Evolutionary conservation across 495 filamentous ascomycete species (phyloP).

Genomic region (Aspergillus leporis): DNA sequence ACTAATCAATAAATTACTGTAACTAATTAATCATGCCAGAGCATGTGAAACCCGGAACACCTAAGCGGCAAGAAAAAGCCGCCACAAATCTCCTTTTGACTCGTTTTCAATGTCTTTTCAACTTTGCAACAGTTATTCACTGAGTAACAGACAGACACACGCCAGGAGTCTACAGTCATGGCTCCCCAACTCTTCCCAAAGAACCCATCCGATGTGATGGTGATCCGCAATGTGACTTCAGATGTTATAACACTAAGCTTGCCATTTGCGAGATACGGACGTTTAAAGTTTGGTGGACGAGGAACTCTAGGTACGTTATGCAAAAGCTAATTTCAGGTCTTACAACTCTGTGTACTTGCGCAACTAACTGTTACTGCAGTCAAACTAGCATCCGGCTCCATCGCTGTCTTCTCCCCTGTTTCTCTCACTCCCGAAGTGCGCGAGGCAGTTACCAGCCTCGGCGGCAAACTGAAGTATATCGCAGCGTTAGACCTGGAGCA

Average conservation of each 20-base stretch:
- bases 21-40: no score
- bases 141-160: neutral
- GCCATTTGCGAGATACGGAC: slow-evolving; percentile 82
- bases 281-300: slow-evolving; percentile 78
- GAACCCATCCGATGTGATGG: slow-evolving; percentile 77
- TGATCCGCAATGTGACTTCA: slow-evolving; percentile 79
- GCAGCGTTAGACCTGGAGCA: slow-evolving; percentile 87
- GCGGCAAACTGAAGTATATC: slow-evolving; percentile 76
- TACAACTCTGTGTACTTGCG: neutral
- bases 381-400: slow-evolving; percentile 67
- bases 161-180: slow-evolving; percentile 10
- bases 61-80: no score
- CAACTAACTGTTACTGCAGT: slow-evolving; percentile 50
- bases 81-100: no score
- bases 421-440: slow-evolving; percentile 77
- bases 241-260: slow-evolving; percentile 79
- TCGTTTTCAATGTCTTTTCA: no score
- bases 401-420: slow-evolving; percentile 92
- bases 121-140: neutral
- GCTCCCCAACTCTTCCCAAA: slow-evolving; percentile 50
- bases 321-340: neutral
- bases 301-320: slow-evolving; percentile 72
- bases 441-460: slow-evolving; percentile 63
- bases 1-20: no score
- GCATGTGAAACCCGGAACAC: no score